A percentile compares a stretch with the other conserved stretches of the same genome.
phyloP scores from a whole-genome alignment of 2,329 filamentous ascomycete species.

The Colletotrichum orbiculare region DNA sequence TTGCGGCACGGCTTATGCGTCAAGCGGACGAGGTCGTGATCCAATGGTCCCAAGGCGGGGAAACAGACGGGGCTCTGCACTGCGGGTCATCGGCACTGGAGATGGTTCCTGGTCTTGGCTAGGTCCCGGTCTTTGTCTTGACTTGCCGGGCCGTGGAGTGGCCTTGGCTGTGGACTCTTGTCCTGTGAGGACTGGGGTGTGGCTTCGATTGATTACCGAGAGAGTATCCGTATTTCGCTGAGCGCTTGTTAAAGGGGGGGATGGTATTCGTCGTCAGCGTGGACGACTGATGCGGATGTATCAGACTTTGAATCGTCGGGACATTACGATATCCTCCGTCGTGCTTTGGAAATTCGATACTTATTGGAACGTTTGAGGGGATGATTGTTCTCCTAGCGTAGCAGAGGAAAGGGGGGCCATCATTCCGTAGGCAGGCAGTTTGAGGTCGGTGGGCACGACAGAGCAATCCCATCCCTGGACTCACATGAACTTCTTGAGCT shows the following conservation, averaged over 20 bases:
- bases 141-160: slow-evolving; percentile 16
- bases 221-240: slow-evolving; percentile 11
- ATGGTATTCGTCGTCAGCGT: slow-evolving; percentile 22
- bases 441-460: slow-evolving; percentile 15
- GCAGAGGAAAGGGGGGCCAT: slow-evolving; percentile 12
- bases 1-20: background rate
- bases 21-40: background rate
- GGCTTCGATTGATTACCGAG: slow-evolving; percentile 30
- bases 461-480: slow-evolving; percentile 5
- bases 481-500: background rate
- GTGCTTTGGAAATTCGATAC: slow-evolving; percentile 9
- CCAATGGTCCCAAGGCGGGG: slow-evolving; percentile 12
- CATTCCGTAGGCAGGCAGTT: slow-evolving; percentile 1
- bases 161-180: slow-evolving; percentile 16
- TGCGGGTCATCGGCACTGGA: slow-evolving; percentile 21
- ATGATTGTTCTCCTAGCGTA: slow-evolving; percentile 1
- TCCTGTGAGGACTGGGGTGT: slow-evolving; percentile 26
- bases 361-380: slow-evolving; percentile 1
- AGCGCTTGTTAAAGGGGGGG: background rate
- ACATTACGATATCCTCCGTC: slow-evolving; percentile 4
- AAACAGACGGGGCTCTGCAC: background rate
- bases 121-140: slow-evolving; percentile 19
- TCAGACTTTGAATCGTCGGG: background rate
- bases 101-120: slow-evolving; percentile 22
- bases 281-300: slow-evolving; percentile 20